Conservation (phyloP, 2,329 filamentous ascomycete genomes). For the Trichoderma semiorbis region DNA sequence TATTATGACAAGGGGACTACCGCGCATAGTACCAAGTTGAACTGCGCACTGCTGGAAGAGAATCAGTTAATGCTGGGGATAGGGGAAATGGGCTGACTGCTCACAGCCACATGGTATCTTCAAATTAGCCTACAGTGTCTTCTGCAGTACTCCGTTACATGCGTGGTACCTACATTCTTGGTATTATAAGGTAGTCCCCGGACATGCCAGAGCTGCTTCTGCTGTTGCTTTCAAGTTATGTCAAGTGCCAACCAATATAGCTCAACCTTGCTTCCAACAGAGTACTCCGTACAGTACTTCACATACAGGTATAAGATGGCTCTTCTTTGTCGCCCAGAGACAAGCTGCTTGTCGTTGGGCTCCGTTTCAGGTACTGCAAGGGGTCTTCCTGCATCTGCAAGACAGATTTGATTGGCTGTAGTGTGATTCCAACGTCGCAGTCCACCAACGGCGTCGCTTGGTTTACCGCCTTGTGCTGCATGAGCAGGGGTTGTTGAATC, state of each 20-base stretch:
- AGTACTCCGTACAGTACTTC: not conserved
- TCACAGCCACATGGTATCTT: not conserved
- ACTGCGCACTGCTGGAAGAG: not conserved
- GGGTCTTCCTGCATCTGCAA: not conserved
- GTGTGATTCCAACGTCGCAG: not conserved
- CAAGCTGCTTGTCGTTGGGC: not conserved
- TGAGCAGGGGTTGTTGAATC: not conserved
- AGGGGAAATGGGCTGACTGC: not conserved
- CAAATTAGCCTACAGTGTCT: not conserved
- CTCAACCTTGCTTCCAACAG: not conserved
- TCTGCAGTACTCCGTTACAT: not conserved
- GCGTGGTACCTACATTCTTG: not conserved
- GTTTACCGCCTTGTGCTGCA: constrained; percentile 19
- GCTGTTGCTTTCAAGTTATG: not conserved
- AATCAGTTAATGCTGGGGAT: not conserved
- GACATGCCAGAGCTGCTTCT: not conserved
- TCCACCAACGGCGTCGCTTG: constrained; percentile 14
- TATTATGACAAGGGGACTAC: not conserved
- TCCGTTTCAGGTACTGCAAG: not conserved
- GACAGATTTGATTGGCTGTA: not conserved
- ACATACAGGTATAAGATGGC: not conserved
- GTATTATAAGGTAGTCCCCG: not conserved
- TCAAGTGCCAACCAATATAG: not conserved
- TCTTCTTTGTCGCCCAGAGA: not conserved
- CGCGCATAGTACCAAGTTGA: not conserved